Evolutionary conservation across 768 basidiomycete species (phyloP).

Genomic region (Leccinum aurantiacum): DNA sequence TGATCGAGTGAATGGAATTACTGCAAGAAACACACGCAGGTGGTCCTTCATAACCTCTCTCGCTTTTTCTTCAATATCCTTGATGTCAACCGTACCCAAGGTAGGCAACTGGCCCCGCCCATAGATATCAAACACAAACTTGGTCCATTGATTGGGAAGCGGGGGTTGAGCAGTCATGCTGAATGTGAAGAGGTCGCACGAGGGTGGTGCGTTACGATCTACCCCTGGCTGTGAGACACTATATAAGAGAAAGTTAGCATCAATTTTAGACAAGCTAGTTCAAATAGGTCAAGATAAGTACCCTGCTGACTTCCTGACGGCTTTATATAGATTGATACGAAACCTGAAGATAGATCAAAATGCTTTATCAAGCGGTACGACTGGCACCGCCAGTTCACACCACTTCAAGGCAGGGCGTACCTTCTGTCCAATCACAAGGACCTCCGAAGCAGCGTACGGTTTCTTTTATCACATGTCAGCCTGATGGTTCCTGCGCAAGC

Average conservation of each 20-base stretch:
- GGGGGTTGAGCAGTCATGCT: slow-evolving; percentile 22
- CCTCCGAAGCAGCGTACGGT: neutral
- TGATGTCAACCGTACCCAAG: slow-evolving; percentile 59
- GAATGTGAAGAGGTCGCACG: neutral
- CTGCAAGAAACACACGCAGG: slow-evolving; percentile 40
- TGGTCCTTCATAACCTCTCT: slow-evolving; percentile 59
- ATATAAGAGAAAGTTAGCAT: neutral
- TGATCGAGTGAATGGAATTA: neutral
- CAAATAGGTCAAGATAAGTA: no score
- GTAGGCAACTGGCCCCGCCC: slow-evolving; percentile 16
- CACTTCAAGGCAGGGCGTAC: no score
- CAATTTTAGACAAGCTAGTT: neutral
- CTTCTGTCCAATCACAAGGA: no score
- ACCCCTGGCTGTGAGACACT: neutral
- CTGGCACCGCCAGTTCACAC: no score
- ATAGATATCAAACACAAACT: slow-evolving; percentile 27
- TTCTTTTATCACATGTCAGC: neutral
- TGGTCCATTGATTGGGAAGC: slow-evolving; percentile 27
- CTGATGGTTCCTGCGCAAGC: no score
- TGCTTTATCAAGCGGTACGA: neutral
- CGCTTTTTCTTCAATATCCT: slow-evolving; percentile 67
- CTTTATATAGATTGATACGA: neutral
- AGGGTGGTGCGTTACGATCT: neutral
- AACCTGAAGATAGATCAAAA: neutral
- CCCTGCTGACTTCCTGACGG: no score